Evolutionary conservation across 2,329 filamentous ascomycete species (phyloP).

Genomic region (Septoria petroselini): DNA sequence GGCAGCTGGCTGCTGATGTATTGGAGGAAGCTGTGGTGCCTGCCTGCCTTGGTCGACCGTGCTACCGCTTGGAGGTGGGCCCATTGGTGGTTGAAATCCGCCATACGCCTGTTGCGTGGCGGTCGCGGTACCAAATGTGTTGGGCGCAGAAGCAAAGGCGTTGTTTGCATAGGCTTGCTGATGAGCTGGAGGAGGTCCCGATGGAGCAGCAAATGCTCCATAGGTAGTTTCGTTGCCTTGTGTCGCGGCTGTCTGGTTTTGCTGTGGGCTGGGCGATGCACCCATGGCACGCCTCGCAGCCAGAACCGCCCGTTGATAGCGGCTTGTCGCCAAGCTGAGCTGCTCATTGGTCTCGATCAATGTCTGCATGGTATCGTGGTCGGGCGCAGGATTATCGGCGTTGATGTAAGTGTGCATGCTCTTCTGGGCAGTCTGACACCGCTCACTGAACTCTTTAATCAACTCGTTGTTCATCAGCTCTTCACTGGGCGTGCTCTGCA

Average conservation of each 20-base stretch:
- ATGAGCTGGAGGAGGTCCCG: slow-evolving; percentile 14
- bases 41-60: slow-evolving; percentile 15
- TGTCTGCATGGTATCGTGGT: slow-evolving; percentile 90
- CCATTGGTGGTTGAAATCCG: slow-evolving; percentile 24
- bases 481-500: slow-evolving; percentile 74
- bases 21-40: slow-evolving; percentile 9
- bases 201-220: slow-evolving; percentile 20
- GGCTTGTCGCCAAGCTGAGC: slow-evolving; percentile 74
- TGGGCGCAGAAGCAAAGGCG: slow-evolving; percentile 10
- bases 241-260: slow-evolving; percentile 13
- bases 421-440: slow-evolving; percentile 75
- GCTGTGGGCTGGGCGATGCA: slow-evolving; percentile 27
- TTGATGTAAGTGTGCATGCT: slow-evolving; percentile 85
- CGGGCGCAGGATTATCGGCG: slow-evolving; percentile 72
- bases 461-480: slow-evolving; percentile 83
- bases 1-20: slow-evolving; percentile 24
- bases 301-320: slow-evolving; percentile 76
- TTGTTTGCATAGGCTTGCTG: slow-evolving; percentile 5
- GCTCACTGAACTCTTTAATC: slow-evolving; percentile 84
- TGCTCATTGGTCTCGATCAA: slow-evolving; percentile 95
- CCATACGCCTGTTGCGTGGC: slow-evolving; percentile 3
- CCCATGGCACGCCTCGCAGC: slow-evolving; percentile 52
- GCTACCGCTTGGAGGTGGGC: slow-evolving; percentile 26
- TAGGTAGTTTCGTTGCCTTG: slow-evolving; percentile 10
- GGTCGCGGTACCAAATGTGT: not conserved